Evolutionary conservation across 2,329 filamentous ascomycete species (phyloP).

Genomic region (Curvularia lunata): DNA sequence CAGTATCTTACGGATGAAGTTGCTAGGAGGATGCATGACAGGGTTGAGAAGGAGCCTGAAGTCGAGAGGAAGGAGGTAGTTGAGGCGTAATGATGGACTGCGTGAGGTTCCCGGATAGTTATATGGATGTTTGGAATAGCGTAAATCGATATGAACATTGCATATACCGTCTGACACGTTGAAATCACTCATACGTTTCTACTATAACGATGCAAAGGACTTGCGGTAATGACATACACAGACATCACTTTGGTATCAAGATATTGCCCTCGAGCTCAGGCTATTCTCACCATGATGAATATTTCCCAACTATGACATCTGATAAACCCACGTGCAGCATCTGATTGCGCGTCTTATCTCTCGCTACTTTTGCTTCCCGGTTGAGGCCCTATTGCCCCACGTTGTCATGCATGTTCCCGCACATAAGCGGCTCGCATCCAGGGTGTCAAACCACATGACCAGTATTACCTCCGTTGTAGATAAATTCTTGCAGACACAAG

Average conservation of each 20-base stretch:
- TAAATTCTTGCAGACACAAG: background rate
- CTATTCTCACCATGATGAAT: background rate
- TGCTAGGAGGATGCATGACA: constrained; percentile 52
- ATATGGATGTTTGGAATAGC: background rate
- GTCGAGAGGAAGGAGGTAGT: constrained; percentile 25
- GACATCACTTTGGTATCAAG: background rate
- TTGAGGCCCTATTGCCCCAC: background rate
- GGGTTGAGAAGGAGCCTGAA: constrained; percentile 17
- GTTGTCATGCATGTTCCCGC: background rate
- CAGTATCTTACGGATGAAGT: constrained; percentile 54
- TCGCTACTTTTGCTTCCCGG: background rate
- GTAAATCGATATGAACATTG: background rate
- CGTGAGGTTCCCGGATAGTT: background rate
- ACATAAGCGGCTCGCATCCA: background rate
- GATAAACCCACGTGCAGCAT: background rate
- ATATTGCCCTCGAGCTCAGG: background rate
- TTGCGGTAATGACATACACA: background rate
- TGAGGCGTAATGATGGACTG: constrained; percentile 10
- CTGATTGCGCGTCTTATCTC: background rate
- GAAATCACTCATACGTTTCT: background rate
- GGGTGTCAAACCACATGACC: background rate
- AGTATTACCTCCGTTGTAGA: background rate
- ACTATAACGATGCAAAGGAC: background rate
- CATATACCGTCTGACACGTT: background rate
- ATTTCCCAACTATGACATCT: background rate